Conservation (phyloP, 345 rosid genomes). For the Chamaenerion angustifolium region DNA sequence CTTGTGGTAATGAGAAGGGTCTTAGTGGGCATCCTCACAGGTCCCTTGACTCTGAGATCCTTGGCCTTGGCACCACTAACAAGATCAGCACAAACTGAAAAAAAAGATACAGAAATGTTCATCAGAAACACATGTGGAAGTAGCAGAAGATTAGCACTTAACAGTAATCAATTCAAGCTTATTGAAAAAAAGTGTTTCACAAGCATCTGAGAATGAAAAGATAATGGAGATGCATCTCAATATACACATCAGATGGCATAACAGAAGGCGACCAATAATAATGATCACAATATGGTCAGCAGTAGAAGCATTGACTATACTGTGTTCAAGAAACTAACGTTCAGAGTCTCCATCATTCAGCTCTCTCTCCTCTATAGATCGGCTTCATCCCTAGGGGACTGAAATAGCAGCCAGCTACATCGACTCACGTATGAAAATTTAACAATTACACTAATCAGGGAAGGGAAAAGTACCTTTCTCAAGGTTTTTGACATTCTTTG, state of each 20-base stretch:
- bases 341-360: too few relatives aligned
- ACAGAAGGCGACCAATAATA: too few relatives aligned
- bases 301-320: too few relatives aligned
- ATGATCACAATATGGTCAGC: too few relatives aligned
- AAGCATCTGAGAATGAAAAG: too few relatives aligned
- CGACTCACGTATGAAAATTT: background rate
- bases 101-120: background rate
- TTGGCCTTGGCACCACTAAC: conserved; percentile 15
- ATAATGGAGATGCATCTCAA: too few relatives aligned
- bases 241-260: too few relatives aligned
- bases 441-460: background rate
- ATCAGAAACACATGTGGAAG: background rate
- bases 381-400: too few relatives aligned
- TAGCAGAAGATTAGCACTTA: background rate
- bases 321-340: too few relatives aligned
- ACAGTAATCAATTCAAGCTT: too few relatives aligned
- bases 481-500: conserved; percentile 13
- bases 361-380: too few relatives aligned
- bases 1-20: conserved; percentile 16
- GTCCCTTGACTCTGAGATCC: conserved; percentile 14
- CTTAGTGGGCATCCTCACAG: conserved; percentile 18
- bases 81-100: conserved; percentile 11
- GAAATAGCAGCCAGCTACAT: background rate
- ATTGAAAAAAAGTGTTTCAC: too few relatives aligned
- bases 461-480: conserved; percentile 5